Evolutionary conservation across 129 eudicot genomes (phyloP).

Genomic region (Pulicaria dysenterica): DNA sequence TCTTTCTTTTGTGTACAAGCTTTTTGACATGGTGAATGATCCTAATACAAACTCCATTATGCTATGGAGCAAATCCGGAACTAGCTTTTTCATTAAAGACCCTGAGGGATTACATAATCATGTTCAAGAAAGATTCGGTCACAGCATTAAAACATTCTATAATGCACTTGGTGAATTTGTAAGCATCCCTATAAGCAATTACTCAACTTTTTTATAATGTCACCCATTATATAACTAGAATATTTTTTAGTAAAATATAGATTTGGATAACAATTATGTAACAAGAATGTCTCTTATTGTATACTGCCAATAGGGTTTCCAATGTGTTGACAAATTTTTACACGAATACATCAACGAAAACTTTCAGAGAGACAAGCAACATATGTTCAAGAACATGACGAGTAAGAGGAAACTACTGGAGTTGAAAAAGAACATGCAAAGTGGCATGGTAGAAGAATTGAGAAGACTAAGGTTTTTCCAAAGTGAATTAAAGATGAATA

Average conservation of each 20-base stretch:
- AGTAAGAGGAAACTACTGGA: conserved; percentile 23
- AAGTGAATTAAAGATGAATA: conserved; percentile 10
- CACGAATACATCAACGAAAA: conserved; percentile 29
- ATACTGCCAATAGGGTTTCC: conserved; percentile 25
- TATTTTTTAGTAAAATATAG: neutral
- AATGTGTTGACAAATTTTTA: conserved; percentile 26
- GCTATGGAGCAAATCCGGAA: conserved; percentile 42
- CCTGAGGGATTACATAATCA: conserved; percentile 27
- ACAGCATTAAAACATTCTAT: conserved; percentile 7
- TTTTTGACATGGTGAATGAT: conserved; percentile 41
- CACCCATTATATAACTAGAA: no score
- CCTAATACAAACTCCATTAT: conserved; percentile 37
- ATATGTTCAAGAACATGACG: conserved; percentile 32
- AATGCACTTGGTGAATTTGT: conserved; percentile 14
- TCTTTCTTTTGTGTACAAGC: conserved; percentile 30
- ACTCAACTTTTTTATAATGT: no score
- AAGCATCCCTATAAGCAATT: neutral
- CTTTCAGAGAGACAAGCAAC: conserved; percentile 39
- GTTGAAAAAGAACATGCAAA: conserved; percentile 27
- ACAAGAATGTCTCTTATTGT: neutral
- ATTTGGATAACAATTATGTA: neutral
- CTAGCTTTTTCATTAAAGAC: conserved; percentile 50
- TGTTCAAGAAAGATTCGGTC: conserved; percentile 37
- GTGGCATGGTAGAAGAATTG: conserved; percentile 27
- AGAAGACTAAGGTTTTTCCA: conserved; percentile 29